Evolutionary conservation across 768 basidiomycete genomes (phyloP), one percentile per base, ranked within the genome.

Genomic region (Tulasnella sp.): DNA sequence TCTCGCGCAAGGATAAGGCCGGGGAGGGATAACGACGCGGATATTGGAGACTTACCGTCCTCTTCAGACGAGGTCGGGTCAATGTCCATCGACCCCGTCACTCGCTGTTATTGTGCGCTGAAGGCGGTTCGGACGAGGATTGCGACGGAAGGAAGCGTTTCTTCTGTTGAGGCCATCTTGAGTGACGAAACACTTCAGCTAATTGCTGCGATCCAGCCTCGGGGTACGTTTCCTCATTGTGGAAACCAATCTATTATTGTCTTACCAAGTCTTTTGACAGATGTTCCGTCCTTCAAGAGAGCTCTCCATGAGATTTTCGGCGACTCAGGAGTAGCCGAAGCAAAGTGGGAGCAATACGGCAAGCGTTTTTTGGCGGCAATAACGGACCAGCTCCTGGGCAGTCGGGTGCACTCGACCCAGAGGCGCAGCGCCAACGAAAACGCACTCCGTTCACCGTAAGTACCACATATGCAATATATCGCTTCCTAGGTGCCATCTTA

Each of bases 321-420:
- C 14, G 72, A 82, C 37, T 31, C 20, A n/a, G 72, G 76, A 40
- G 78, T 50, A 5, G 40, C 72, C 48, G 79, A 77, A 40, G 28
- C 41, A 34, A 77, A 81, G 31, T 83, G 79, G 78, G 79, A 82
- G 12, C 37, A 44, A 31, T 82, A 80, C 69, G 83, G 83, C 42
- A 79, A 72, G 22, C 78, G 74, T 2, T 81, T 83, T 41, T 79
- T 83, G 58, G 77, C 54, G 24, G 58, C 77, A 42, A 81, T 78
- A 72, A 80, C 79, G 46, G 60, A 34, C 20, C 64, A 76, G n/a
- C 64, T 69, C 28, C 64, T 69, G 14, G 74, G 46, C 31, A 42
- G 74, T 28, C 74, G 18, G 18, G 46, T 44, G 34, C 31, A 42
- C 76, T 44, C 28, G 28, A 31, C 31, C 24, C 18, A 14, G 20